phyloP scores from a whole-genome alignment of 352 stramenopile species.

The Phytophthora brassicae region DNA sequence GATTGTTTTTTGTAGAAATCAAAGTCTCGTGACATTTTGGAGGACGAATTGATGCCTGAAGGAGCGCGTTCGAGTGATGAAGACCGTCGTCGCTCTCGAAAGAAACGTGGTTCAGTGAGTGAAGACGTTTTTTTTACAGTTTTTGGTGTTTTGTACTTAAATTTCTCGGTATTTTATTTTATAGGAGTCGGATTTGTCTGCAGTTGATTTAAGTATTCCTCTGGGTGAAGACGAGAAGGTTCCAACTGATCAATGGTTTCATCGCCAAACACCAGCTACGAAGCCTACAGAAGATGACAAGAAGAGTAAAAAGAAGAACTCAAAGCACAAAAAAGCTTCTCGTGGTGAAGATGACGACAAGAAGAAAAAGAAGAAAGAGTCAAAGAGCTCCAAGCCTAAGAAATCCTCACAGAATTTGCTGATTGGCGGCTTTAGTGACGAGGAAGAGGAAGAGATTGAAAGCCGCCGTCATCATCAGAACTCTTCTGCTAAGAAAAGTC shows the following conservation, averaged over 20 bases:
- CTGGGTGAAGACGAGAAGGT: slow-evolving; percentile 76
- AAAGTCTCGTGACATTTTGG: slow-evolving; percentile 57
- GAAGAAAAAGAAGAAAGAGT: slow-evolving; percentile 47
- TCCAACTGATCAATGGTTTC: slow-evolving; percentile 80
- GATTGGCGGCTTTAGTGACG: slow-evolving; percentile 48
- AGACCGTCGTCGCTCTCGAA: slow-evolving; percentile 51
- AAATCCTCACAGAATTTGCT: slow-evolving; percentile 32
- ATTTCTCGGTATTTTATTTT: not conserved
- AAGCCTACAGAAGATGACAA: slow-evolving; percentile 46
- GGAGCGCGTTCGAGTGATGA: slow-evolving; percentile 71
- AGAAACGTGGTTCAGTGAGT: slow-evolving; percentile 41
- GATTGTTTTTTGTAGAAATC: slow-evolving; percentile 27
- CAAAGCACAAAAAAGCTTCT: slow-evolving; percentile 49
- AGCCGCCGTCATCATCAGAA: slow-evolving; percentile 28
- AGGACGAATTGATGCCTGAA: slow-evolving; percentile 82
- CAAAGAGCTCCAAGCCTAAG: slow-evolving; percentile 36
- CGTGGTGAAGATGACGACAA: slow-evolving; percentile 37
- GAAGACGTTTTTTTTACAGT: slow-evolving; percentile 22
- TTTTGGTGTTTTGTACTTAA: not conserved
- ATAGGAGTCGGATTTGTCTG: slow-evolving; percentile 68
- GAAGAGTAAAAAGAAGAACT: slow-evolving; percentile 74
- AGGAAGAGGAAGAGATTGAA: slow-evolving; percentile 35
- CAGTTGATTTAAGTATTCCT: slow-evolving; percentile 79
- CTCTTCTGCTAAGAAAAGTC: slow-evolving; percentile 43
- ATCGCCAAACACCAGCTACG: slow-evolving; percentile 44